These are phyloP conservation scores for Bryopsis sp. DNA, from an alignment of 139 green algal genomes.

Conservation along the genomic window DNA sequence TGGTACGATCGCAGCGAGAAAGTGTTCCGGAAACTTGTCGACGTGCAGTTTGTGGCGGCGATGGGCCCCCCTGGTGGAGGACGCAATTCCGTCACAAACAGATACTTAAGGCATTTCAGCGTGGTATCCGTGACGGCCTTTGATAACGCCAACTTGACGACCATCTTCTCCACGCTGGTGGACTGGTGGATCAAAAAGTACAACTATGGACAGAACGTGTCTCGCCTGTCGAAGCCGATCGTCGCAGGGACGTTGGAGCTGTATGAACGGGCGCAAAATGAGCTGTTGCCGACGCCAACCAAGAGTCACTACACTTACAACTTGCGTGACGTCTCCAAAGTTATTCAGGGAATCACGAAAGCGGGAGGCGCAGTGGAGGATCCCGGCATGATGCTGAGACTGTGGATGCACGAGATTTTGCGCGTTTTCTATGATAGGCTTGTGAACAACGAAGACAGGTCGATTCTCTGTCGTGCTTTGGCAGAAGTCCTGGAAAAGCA, in stretches of 20 bases:
- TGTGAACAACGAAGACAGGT: too few relatives aligned
- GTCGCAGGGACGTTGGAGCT: conserved; percentile 52
- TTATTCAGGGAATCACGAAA: conserved; percentile 63
- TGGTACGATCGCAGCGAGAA: conserved; percentile 72
- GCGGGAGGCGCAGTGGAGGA: conserved; percentile 68
- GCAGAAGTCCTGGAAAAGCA: conserved; percentile 43
- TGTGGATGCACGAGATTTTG: conserved; percentile 74
- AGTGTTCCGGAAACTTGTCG: conserved; percentile 65
- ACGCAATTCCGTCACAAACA: conserved; percentile 62
- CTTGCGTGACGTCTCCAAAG: conserved; percentile 67
- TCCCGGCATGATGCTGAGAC: conserved; percentile 65
- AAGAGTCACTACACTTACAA: conserved; percentile 86
- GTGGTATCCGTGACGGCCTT: conserved; percentile 58
- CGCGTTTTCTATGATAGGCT: conserved; percentile 65
- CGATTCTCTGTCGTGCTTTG: conserved; percentile 22
- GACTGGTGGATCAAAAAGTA: conserved; percentile 61
- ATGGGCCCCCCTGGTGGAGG: conserved; percentile 76
- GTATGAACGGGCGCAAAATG: conserved; percentile 25
- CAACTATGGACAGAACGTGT: conserved; percentile 49
- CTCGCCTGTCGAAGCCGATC: conserved; percentile 11
- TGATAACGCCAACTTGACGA: conserved; percentile 57
- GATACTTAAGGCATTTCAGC: conserved; percentile 58
- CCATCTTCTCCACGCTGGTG: conserved; percentile 73
- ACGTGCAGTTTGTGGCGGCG: conserved; percentile 70
- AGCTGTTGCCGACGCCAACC: conserved; percentile 69